Evolutionary conservation across 257 asterid species (phyloP).

Genomic region (Nicotiana sylvestris): DNA sequence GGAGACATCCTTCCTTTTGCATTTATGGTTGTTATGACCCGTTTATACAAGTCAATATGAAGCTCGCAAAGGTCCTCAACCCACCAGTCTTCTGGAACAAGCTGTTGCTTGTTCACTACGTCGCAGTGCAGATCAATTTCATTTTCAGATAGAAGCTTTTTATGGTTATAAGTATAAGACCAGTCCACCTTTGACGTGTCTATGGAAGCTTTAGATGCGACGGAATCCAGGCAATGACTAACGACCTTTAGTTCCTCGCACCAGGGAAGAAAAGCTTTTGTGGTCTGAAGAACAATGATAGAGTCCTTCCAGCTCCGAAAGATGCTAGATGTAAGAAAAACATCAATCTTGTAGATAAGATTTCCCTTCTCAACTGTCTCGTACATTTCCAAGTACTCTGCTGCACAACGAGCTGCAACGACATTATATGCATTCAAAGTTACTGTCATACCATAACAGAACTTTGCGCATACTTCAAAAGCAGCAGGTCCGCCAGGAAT

Average conservation of each 20-base stretch:
- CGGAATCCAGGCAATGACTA: slow-evolving; percentile 55
- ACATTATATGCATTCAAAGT: slow-evolving; percentile 81
- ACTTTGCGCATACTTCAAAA: slow-evolving; percentile 75
- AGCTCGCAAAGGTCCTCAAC: slow-evolving; percentile 87
- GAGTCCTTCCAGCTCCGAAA: slow-evolving; percentile 91
- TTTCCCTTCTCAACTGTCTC: slow-evolving; percentile 79
- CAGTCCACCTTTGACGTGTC: slow-evolving; percentile 64
- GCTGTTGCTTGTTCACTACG: slow-evolving; percentile 46
- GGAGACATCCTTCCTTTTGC: slow-evolving; percentile 50
- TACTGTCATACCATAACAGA: slow-evolving; percentile 80
- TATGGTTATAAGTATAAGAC: slow-evolving; percentile 69
- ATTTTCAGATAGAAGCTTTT: slow-evolving; percentile 43
- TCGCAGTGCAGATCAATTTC: slow-evolving; percentile 45
- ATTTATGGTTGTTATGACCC: slow-evolving; percentile 49
- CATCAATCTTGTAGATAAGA: slow-evolving; percentile 74
- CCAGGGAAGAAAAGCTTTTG: slow-evolving; percentile 59
- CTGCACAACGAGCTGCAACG: slow-evolving; percentile 79
- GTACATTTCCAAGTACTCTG: slow-evolving; percentile 78
- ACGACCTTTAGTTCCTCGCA: slow-evolving; percentile 64
- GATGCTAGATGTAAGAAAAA: slow-evolving; percentile 71
- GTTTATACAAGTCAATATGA: slow-evolving; percentile 57
- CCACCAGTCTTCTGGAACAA: slow-evolving; percentile 89
- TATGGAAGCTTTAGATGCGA: slow-evolving; percentile 58
- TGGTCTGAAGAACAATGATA: slow-evolving; percentile 72
- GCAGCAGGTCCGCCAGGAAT: slow-evolving; percentile 82